Percentiles rank a stretch among this genome's conserved stretches.
phyloP scores from a whole-genome alignment of 805 yeast genomes.

The Helenozyma rhizophorensis region DNA sequence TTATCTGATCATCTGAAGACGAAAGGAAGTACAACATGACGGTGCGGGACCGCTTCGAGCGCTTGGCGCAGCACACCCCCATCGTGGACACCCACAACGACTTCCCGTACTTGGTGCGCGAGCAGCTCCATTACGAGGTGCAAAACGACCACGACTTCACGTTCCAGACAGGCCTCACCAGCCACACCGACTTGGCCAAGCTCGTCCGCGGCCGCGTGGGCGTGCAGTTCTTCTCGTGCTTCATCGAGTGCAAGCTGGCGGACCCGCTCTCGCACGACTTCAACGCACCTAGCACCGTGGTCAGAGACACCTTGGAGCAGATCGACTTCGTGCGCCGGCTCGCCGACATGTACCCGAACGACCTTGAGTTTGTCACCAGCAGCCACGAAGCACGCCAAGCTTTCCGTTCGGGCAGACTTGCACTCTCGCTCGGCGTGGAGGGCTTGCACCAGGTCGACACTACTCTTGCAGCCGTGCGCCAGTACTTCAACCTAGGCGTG shows the following conservation, averaged over 20 bases:
- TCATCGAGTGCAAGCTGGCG: constrained; percentile 42
- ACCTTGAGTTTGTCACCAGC: constrained; percentile 36
- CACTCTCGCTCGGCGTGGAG: constrained; percentile 50
- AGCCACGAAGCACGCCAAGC: constrained; percentile 38
- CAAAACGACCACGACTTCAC: constrained; percentile 27
- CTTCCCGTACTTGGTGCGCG: constrained; percentile 46
- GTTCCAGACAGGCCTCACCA: constrained; percentile 34
- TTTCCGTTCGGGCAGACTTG: constrained; percentile 32
- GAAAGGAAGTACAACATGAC: constrained; percentile 1
- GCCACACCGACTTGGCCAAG: constrained; percentile 43
- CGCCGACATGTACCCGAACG: constrained; percentile 35
- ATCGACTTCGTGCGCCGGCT: constrained; percentile 47
- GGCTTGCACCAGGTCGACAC: constrained; percentile 51
- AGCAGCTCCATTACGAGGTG: constrained; percentile 42
- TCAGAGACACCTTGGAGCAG: constrained; percentile 52
- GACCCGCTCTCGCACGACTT: constrained; percentile 41
- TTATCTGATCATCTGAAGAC: too few species aligned
- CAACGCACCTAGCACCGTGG: constrained; percentile 39
- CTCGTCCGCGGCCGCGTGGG: constrained; percentile 44
- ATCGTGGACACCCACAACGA: constrained; percentile 49
- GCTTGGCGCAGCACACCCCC: constrained; percentile 20
- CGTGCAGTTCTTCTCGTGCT: constrained; percentile 48
- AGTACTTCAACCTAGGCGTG: constrained; percentile 48
- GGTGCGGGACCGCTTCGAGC: constrained; percentile 1
- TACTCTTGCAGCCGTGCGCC: constrained; percentile 46